Base-by-base conservation (phyloP, 495 filamentous ascomycete species). In the Aspergillus saccharolyticus region DNA sequence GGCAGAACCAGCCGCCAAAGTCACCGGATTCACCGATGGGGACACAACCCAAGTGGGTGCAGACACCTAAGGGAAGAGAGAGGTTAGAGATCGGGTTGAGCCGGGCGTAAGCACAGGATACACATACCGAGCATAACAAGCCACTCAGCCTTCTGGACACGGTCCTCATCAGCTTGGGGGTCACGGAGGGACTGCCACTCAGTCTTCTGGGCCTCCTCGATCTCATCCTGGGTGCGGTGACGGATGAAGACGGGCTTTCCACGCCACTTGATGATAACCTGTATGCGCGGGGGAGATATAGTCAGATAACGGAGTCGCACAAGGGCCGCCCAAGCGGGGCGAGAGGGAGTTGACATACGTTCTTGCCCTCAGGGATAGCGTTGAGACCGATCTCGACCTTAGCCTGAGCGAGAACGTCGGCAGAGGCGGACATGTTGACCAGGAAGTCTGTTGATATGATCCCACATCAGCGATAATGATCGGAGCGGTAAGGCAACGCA, bases 171-270 rank as follows among this genome's bases (percentile, higher is more conserved):
- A 62, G 85, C 57, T 74, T 99, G 85, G 58, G 94, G 95, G 76
- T 99, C 94, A 76, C 95, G 85, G 65, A 99, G 79, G 55, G 78
- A 70, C 66, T 87, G 74, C 77, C 93, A 84, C 65, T 91, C 84
- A 66, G 85, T 81, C 54, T 81, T 74, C 70, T 91, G 85, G 75
- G 90, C 90, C 76, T 92, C 89, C 56, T 86, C 80, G 77, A 96
- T 95, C 78, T 96, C 90, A 59, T 80, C 80, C 64, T 80, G 71
- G 62, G 95, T 99, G 63, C 95, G 90, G 86, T 99, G 95, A 72
- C 95, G 93, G 85, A 99, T 91, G 84, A 99, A 97, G 74, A 99
- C 90, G 73, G 95, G 95, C 86, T 99, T 99, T 70, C 95, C 95
- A 79, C 95, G 88, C 95, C 95, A 99, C 83, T 99, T 99, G 83